Percentiles rank a stretch among this genome's conserved stretches.
These are phyloP conservation scores for Coemansia sp. DNA, from an alignment of 192 early-diverging fungal species.

Conservation along the genomic window DNA sequence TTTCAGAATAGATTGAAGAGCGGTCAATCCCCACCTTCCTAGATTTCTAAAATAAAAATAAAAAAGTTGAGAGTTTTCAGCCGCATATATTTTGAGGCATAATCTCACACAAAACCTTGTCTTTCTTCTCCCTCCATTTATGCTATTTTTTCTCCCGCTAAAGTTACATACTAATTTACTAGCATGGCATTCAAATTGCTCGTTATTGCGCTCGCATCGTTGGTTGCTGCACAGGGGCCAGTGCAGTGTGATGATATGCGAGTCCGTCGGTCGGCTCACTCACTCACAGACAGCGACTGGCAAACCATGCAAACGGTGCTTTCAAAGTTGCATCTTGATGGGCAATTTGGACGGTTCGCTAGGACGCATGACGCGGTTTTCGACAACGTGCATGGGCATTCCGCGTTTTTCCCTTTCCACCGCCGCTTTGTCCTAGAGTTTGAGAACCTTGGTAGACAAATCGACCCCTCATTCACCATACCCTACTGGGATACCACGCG, in stretches of 20 bases:
- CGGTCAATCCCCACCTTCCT: background rate
- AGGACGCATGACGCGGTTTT: conserved; percentile 42
- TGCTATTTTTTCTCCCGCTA: background rate
- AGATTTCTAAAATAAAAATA: background rate
- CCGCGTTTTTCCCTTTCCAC: conserved; percentile 57
- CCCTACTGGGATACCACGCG: conserved; percentile 55
- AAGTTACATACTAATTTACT: background rate
- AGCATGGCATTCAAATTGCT: conserved; percentile 9
- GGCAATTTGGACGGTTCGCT: conserved; percentile 46
- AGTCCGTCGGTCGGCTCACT: conserved; percentile 44
- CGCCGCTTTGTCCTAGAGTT: conserved; percentile 56
- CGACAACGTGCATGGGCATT: conserved; percentile 41
- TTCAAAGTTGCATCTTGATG: conserved; percentile 29
- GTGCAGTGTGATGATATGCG: conserved; percentile 26
- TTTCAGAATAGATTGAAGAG: conserved; percentile 3
- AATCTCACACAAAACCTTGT: background rate
- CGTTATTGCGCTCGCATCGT: conserved; percentile 6
- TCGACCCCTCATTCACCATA: conserved; percentile 40
- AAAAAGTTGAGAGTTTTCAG: background rate
- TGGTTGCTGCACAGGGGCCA: conserved; percentile 20
- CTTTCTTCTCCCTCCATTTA: conserved; percentile 1
- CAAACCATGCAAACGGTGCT: conserved; percentile 30
- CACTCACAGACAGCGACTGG: conserved; percentile 43
- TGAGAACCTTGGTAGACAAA: conserved; percentile 40
- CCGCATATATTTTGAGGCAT: conserved; percentile 7